Base-by-base conservation (phyloP, 192 early-diverging fungal species). In the Diversispora eburnea region DNA sequence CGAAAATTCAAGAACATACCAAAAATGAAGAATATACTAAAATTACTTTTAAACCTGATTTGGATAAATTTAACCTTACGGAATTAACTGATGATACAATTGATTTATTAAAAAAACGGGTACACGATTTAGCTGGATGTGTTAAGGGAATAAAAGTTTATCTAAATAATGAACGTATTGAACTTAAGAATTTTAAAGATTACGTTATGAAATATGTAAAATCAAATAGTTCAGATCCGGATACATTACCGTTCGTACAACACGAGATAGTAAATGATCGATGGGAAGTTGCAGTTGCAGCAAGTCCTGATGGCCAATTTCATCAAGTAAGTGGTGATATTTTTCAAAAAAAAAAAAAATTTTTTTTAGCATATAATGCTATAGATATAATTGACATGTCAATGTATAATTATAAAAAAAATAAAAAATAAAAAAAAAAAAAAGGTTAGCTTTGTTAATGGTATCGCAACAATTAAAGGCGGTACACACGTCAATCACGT, bases 11-110 rank as follows among this genome's bases (percentile, higher is more conserved):
- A 46, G 76, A 72, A 25, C 83, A 90, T 75, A 78, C 80, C 13
- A 85, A 84, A 19, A 87, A 87, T 52, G 88, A 90, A 48, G 92
- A 97, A 80, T 97, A 85, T 72, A 98, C 97, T 1, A 85, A 84
- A 77, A 96, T 99, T 77, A 91, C 94, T 5, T 99, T 99, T 79
- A 92, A 91, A 62, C 97, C 97, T 0, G 97, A 99, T 81, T 86
- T 97, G 72, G 78, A 65, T 64, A 92, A 93, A 77, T 99, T 99
- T 79, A 87, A 94, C 73, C 10, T 84, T 4, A 19, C 39, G 39
- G 75, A 80, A 25, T 84, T 99, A 62, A 93, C 97, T 78, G 89
- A 89, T 57, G 96, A 96, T 75, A 85, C 94, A 57, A 84, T 88
- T n/a, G 88, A 93, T 0, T 80, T 99, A 56, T 86, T 95, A 45